Evolutionary conservation across 768 basidiomycete genomes (phyloP).

Genomic region (Pleurotus citrinopileatus): DNA sequence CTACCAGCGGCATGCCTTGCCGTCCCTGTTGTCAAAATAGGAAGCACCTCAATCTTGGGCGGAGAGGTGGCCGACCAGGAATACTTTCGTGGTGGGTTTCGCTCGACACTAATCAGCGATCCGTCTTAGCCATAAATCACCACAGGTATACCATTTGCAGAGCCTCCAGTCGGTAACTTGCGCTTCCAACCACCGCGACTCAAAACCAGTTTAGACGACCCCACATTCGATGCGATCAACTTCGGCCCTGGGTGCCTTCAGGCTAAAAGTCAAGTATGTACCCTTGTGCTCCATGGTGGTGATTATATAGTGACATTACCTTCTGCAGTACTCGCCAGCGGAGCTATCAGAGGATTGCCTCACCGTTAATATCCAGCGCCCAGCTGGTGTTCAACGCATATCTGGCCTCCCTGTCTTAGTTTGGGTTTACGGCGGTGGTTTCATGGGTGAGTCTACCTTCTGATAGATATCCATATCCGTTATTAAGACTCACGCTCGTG

Average conservation of each 20-base stretch:
- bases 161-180: not conserved
- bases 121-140: not conserved
- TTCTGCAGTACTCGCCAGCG: not conserved
- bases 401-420: conserved; percentile 39
- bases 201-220: conserved; percentile 8
- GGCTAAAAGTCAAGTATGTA: not conserved
- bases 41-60: not conserved
- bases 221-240: conserved; percentile 21
- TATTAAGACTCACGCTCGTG: not conserved
- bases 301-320: not conserved
- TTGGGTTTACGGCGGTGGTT: conserved; percentile 28
- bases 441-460: not conserved
- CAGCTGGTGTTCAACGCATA: conserved; percentile 16
- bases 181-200: not conserved
- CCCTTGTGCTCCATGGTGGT: too few relatives aligned
- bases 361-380: conserved; percentile 40
- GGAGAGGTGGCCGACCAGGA: not conserved
- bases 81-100: not conserved
- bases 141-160: not conserved
- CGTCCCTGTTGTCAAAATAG: not conserved
- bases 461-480: not conserved
- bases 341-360: conserved; percentile 44
- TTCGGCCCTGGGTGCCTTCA: conserved; percentile 24
- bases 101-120: not conserved
- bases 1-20: not conserved